Base-by-base conservation (phyloP, 73 alveolate species). In the Paramecium primaurelia region DNA sequence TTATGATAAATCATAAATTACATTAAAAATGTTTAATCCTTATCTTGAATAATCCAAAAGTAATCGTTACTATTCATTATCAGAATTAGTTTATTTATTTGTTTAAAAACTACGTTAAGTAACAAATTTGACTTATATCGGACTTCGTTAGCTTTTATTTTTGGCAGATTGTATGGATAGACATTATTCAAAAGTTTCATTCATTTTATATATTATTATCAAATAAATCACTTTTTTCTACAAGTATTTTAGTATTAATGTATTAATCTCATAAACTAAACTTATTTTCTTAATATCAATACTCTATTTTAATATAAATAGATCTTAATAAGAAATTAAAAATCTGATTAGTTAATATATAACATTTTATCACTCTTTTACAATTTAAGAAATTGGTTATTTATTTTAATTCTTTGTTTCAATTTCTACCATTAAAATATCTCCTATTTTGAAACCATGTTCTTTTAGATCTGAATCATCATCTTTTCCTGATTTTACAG, bases 401-500 rank as follows among this genome's bases (percentile, higher is more conserved):
- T 51, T 54, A 54, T 18, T 18, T 54, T 54, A 54, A 18, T 12
- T 28, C 47, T 64, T 64, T 1, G 28, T 28, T 32, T 64, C 84
- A 0, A 80, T 80, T 10, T 80, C 91, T 4, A 80, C 54, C 32
- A 47, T 47, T 80, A 80, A 47, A n/a, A 45, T 42, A 80, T 80
- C 91, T 47, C 77, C 77, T 11, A 80, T 49, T 18, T 80, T 80
- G 16, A 80, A 80, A 20, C 73, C 73, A 49, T 22, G 45, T 9
- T 80, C 91, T 47, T 26, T 42, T 11, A 80, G 58, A 22, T 80
- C 34, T 1, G 32, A 11, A 45, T 47, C 58, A 26, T 80, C 77
- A 45, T 80, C 73, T 47, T 44, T 44, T 45, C 58, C 37, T 80
- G 91, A 32, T 18, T 80, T 80, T 8, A 80, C 91, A 45, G 77